Base-by-base conservation (phyloP, 1,284 basidiomycete genomes). In the Ganoderma sinense region DNA sequence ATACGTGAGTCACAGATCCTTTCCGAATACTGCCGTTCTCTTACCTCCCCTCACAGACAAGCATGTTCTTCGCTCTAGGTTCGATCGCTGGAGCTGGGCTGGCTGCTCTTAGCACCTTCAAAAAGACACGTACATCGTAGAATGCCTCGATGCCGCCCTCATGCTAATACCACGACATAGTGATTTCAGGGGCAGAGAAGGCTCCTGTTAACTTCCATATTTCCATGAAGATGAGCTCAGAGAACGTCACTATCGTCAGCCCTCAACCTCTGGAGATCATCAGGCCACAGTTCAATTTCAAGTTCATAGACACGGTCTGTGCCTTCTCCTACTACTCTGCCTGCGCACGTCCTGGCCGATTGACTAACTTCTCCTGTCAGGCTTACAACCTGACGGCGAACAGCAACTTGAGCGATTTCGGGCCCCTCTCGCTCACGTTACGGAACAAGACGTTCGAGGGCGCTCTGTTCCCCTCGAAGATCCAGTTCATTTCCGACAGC, bases 261-360 rank as follows among this genome's bases (percentile, higher is more conserved):
- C 56, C 56, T 4, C 56, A 39, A 13, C 33, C n/a, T 23, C 20
- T 36, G 4, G 33, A 59, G 23, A n/a, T 39, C n/a, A 33, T 59
- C n/a, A 33, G 56, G 56, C n/a, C 56, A 13, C 56, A 39, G n/a
- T 59, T 59, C 33, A 20, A 39, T 33, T 59, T 59, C 33, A 59
- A 59, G 56, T 39, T 59, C 20, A n/a, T 59, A 3, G 56, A 59
- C 13, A 59, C 56, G 56, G 56, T 59, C 20, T 18, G 56, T 39
- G 36, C 20, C 13, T 20, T 23, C 33, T 14, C 36, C 36, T 10
- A 7, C 8, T 7, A 16, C 2, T 33, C n/a, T 39, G 4, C 39
- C 20, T 11, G 11, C 10, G 20, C 11, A 5, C 56, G 11, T 23
- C 56, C 18, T 0, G 0, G 13, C 33, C 11, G 36, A 59, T 3